Evolutionary conservation across 2,329 filamentous ascomycete genomes (phyloP).

Genomic region (Endothia cerciana): DNA sequence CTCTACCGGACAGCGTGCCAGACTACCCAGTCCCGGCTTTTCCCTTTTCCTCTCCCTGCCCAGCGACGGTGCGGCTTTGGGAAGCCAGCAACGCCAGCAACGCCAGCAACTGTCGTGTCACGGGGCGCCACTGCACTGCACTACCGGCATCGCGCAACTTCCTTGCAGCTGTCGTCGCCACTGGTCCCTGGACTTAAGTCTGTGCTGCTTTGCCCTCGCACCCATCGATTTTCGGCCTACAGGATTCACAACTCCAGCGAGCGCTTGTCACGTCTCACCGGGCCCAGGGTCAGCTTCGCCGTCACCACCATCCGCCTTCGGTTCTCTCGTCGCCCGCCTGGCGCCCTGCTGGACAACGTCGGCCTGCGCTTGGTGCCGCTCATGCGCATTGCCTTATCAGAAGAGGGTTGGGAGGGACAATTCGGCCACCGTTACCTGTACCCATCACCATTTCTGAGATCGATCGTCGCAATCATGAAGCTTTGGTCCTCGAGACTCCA

Average conservation of each 20-base stretch:
- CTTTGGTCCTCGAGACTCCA: slow-evolving; percentile 9
- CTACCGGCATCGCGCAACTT: slow-evolving; percentile 10
- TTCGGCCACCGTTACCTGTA: background rate
- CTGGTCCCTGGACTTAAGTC: background rate
- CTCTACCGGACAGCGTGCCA: too few relatives aligned
- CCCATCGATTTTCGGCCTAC: background rate
- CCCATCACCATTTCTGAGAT: background rate
- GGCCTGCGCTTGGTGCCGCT: background rate
- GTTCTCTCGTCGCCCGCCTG: background rate
- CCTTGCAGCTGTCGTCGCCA: background rate
- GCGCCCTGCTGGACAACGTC: background rate
- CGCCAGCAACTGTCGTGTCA: slow-evolving; percentile 1
- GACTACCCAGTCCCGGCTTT: background rate
- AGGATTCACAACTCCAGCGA: slow-evolving; percentile 1
- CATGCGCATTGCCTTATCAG: background rate
- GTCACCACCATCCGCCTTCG: background rate
- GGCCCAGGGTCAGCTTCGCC: background rate
- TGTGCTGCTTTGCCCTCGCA: background rate
- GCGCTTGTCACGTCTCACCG: background rate
- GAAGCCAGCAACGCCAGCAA: too few relatives aligned
- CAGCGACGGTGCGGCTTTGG: background rate
- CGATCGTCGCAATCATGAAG: slow-evolving; percentile 20
- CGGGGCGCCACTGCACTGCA: background rate
- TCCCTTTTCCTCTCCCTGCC: background rate
- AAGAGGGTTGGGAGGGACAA: background rate